Evolutionary conservation across 306 rosid genomes (phyloP).

Genomic region (Vachellia collinsii): DNA sequence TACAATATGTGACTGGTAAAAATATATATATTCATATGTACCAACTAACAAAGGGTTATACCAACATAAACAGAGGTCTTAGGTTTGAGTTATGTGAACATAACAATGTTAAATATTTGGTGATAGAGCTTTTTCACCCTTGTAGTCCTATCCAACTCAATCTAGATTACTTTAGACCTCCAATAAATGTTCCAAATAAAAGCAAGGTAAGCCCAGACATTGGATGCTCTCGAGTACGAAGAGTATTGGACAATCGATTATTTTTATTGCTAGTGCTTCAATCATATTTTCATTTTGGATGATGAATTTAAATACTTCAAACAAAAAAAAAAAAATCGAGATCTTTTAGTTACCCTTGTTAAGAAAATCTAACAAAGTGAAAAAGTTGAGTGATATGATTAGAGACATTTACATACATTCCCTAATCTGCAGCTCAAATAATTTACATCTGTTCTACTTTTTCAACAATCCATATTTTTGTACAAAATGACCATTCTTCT

Average conservation of each 20-base stretch:
- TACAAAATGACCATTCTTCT: background rate
- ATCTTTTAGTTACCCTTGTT: background rate
- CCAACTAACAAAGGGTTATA: too few relatives aligned
- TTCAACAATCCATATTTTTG: background rate
- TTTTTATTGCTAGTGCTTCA: conserved; percentile 33
- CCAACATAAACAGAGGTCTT: too few relatives aligned
- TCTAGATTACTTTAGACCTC: too few relatives aligned
- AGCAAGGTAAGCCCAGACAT: too few relatives aligned
- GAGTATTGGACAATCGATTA: background rate
- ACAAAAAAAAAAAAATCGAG: background rate
- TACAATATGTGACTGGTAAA: too few relatives aligned
- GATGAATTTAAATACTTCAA: background rate
- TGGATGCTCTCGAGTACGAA: too few relatives aligned
- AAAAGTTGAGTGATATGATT: background rate
- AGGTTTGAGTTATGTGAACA: too few relatives aligned
- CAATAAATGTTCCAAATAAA: too few relatives aligned
- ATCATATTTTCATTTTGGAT: background rate
- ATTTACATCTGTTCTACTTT: background rate
- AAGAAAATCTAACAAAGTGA: background rate
- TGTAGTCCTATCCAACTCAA: too few relatives aligned
- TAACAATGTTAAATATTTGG: too few relatives aligned
- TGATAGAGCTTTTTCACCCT: too few relatives aligned
- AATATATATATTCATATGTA: too few relatives aligned
- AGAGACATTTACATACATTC: background rate
- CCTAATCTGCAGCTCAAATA: background rate